A percentile compares a stretch with the other conserved stretches of the same genome.
These are phyloP conservation scores for Prunus dulcis DNA, from an alignment of 306 rosid genomes.

Conservation along the genomic window DNA sequence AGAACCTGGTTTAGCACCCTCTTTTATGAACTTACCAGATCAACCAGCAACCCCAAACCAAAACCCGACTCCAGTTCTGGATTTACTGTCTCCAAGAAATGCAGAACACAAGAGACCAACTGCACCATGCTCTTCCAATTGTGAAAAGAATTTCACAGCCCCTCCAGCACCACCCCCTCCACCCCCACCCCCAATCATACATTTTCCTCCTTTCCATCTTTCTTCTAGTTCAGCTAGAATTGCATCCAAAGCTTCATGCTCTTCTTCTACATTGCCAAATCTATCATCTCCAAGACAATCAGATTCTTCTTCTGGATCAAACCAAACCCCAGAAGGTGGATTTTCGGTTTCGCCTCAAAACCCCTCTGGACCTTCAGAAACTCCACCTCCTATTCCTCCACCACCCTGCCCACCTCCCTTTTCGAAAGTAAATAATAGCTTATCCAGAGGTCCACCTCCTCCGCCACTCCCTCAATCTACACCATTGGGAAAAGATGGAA, in stretches of 20 bases:
- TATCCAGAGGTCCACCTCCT: slow-evolving; percentile 67
- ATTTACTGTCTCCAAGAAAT: slow-evolving; percentile 30
- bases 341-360: slow-evolving; percentile 31
- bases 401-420: slow-evolving; percentile 87
- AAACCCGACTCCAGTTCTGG: slow-evolving; percentile 23
- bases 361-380: slow-evolving; percentile 22
- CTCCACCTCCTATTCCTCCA: slow-evolving; percentile 55
- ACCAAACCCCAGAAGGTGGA: slow-evolving; percentile 32
- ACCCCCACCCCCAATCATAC: slow-evolving; percentile 32
- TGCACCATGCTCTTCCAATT: slow-evolving; percentile 21
- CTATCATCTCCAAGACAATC: slow-evolving; percentile 52
- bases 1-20: slow-evolving; percentile 12
- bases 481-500: slow-evolving; percentile 78
- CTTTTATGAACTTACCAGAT: slow-evolving; percentile 12
- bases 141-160: slow-evolving; percentile 18
- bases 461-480: slow-evolving; percentile 66
- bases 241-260: slow-evolving; percentile 50
- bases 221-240: slow-evolving; percentile 39
- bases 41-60: slow-evolving; percentile 24
- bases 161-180: slow-evolving; percentile 55
- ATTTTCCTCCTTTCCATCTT: slow-evolving; percentile 39
- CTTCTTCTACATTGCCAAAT: slow-evolving; percentile 52
- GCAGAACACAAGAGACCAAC: slow-evolving; percentile 27
- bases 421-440: slow-evolving; percentile 26
- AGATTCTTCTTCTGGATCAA: slow-evolving; percentile 40